Evolutionary conservation across 106 monocot genomes (phyloP), one percentile per base, ranked within the genome.

Genomic region (Phalaenopsis aphrodite): DNA sequence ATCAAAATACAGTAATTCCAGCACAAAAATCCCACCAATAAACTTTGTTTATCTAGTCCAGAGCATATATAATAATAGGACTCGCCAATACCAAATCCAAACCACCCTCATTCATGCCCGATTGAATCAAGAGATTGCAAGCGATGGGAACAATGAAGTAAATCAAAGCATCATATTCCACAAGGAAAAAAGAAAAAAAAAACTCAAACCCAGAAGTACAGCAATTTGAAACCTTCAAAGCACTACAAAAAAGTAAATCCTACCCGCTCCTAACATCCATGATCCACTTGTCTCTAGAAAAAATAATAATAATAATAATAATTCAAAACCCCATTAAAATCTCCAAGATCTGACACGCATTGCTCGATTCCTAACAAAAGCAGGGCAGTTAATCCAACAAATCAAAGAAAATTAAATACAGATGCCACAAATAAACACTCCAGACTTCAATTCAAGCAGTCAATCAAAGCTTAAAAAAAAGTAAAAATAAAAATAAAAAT

Each of bases 261-360:
- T 42, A 42, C 17, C 5, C 17, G 6, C 18, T 5, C 17, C 2
- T 5, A 42, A 36, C n/a, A 45, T 74, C 52, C 52, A 52, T 52
- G 52, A 52, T 52, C 43, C 45, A 74, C 18, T 43, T 21, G 9
- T 5, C 5, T 2, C 2, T 45, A 23, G 43, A 74, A 74, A 74
- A 72, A 38, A 2, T 3, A 23, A 24, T 5, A 14, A 5, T 11
- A 21, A 21, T 19, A 30, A 30, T 30, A 30, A 45, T 3, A 74
- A 45, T 19, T 19, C 49, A 49, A 76, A 74, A 4, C 45, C 43
- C n/a, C 43, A 16, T 1, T 19, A 45, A 74, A 74, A 19, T 8
- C 21, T 49, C 24, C 46, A 14, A 76, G 76, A 76, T 76, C 74
- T 6, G 74, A 74, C 42, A 42, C 48, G 48, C 76, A 76, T 76